These are phyloP conservation scores for Colletotrichum eleusines DNA, from an alignment of 2,329 filamentous ascomycete genomes.

Conservation along the genomic window DNA sequence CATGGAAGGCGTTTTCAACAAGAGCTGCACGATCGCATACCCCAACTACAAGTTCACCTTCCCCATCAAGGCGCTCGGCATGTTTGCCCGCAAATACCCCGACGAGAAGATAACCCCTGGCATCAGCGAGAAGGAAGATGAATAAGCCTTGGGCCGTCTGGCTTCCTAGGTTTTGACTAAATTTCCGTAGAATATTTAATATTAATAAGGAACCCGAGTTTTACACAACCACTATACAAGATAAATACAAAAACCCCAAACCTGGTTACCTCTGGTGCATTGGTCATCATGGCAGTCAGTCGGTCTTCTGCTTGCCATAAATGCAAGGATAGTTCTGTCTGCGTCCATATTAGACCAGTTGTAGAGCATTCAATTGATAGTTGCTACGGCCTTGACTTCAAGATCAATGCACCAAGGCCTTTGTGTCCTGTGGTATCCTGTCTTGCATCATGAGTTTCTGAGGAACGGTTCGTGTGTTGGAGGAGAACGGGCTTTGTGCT, in stretches of 20 bases:
- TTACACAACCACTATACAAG: not conserved
- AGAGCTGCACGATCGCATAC: constrained; percentile 99
- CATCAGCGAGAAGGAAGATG: constrained; percentile 30
- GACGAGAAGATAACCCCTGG: constrained; percentile 64
- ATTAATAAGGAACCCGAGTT: constrained; percentile 7
- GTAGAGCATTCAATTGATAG: no score
- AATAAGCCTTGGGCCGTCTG: not conserved
- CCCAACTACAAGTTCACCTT: constrained; percentile 99
- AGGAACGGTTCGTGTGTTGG: not conserved
- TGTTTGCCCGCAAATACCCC: constrained; percentile 83
- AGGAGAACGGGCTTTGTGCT: not conserved
- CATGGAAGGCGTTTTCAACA: constrained; percentile 99
- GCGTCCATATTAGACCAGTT: not conserved
- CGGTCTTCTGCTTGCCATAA: no score
- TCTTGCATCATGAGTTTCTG: no score
- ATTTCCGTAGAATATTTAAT: constrained; percentile 19
- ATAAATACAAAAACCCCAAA: not conserved
- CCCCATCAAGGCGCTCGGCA: constrained; percentile 90
- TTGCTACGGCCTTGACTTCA: no score
- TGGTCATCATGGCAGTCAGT: not conserved
- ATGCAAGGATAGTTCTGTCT: not conserved
- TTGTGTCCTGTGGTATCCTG: no score
- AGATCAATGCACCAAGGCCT: no score
- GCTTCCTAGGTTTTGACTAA: not conserved
- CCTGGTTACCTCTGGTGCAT: not conserved